A percentile compares a stretch with the other conserved stretches of the same genome.
These are phyloP conservation scores for Ustilago lituana DNA, from an alignment of 1,284 basidiomycete genomes.

Conservation along the genomic window DNA sequence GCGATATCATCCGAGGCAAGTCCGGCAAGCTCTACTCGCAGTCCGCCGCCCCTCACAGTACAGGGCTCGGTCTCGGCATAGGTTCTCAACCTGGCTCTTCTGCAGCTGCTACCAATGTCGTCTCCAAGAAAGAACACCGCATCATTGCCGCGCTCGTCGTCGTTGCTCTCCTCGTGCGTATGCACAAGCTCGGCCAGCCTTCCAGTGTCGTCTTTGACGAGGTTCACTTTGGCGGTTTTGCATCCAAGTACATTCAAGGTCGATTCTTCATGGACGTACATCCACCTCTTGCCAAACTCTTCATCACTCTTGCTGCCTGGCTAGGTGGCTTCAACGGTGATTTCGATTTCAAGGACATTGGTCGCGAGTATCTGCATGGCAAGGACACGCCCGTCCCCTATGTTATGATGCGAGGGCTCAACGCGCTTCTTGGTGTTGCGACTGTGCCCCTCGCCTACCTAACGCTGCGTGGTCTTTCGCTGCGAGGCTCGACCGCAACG, in stretches of 20 bases:
- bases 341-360: slow-evolving; percentile 97
- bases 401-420: slow-evolving; percentile 92
- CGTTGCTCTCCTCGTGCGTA: slow-evolving; percentile 51
- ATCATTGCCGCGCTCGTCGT: slow-evolving; percentile 36
- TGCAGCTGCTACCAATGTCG: slow-evolving; percentile 29
- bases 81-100: slow-evolving; percentile 41
- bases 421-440: slow-evolving; percentile 86
- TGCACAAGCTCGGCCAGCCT: slow-evolving; percentile 58
- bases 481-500: slow-evolving; percentile 82
- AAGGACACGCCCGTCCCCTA: slow-evolving; percentile 79
- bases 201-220: slow-evolving; percentile 67
- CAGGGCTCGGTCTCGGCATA: slow-evolving; percentile 48
- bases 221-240: slow-evolving; percentile 71
- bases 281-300: slow-evolving; percentile 92
- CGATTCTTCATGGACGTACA: slow-evolving; percentile 95
- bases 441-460: slow-evolving; percentile 91
- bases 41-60: slow-evolving; percentile 12
- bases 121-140: slow-evolving; percentile 30
- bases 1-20: slow-evolving; percentile 32
- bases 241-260: slow-evolving; percentile 85
- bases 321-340: slow-evolving; percentile 89
- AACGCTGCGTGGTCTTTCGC: slow-evolving; percentile 89
- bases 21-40: slow-evolving; percentile 27
- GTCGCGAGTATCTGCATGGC: slow-evolving; percentile 68
- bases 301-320: slow-evolving; percentile 90